These are phyloP conservation scores for Mucor ambiguus DNA, from an alignment of 371 early-diverging fungal genomes.

Conservation along the genomic window DNA sequence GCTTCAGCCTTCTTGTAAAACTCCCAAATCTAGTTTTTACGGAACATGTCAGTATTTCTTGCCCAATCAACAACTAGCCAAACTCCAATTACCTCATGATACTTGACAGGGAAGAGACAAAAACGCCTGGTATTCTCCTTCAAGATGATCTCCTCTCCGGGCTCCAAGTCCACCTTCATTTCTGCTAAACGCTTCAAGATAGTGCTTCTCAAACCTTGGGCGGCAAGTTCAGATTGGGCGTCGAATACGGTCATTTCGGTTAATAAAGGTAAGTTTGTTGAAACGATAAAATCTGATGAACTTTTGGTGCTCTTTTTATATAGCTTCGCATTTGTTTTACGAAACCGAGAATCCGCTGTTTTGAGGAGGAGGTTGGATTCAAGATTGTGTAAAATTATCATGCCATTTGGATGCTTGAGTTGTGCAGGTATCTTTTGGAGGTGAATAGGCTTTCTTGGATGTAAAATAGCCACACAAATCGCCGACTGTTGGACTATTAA, in stretches of 20 bases:
- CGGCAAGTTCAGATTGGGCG: conserved; percentile 20
- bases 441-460: background rate
- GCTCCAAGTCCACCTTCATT: conserved; percentile 15
- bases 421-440: background rate
- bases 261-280: background rate
- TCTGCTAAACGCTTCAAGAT: conserved; percentile 18
- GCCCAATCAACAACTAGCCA: background rate
- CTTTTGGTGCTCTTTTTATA: background rate
- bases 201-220: conserved; percentile 12
- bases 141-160: conserved; percentile 30
- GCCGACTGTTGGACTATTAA: background rate
- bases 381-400: background rate
- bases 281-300: background rate
- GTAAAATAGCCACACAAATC: background rate
- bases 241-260: conserved; percentile 35
- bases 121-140: conserved; percentile 78
- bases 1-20: conserved; percentile 99
- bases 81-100: conserved; percentile 11
- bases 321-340: background rate
- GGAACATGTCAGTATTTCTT: background rate
- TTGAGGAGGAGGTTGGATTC: background rate
- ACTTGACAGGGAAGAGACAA: conserved; percentile 67
- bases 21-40: conserved; percentile 76
- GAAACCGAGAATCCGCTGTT: background rate
- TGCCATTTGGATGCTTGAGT: background rate